These are phyloP conservation scores for Ophiobolus disseminans DNA, from an alignment of 2,329 filamentous ascomycete species.

Conservation along the genomic window DNA sequence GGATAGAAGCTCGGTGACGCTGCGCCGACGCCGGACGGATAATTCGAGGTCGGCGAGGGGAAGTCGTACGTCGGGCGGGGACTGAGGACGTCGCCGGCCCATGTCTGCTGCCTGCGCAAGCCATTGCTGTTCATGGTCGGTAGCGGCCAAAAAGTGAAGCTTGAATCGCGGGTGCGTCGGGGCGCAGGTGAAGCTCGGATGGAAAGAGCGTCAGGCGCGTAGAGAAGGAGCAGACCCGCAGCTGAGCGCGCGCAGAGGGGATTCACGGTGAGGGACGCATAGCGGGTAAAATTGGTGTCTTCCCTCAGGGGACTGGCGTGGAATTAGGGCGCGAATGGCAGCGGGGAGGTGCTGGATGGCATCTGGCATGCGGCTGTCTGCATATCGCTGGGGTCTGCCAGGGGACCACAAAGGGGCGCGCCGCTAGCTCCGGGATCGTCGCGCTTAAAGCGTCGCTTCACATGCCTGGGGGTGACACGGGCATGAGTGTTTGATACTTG, in stretches of 20 bases:
- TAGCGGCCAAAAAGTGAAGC: constrained; percentile 8
- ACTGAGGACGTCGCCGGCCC: constrained; percentile 39
- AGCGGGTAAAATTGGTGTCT: constrained; percentile 16
- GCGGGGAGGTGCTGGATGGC: constrained; percentile 9
- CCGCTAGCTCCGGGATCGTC: constrained; percentile 11
- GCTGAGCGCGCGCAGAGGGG: constrained; percentile 29
- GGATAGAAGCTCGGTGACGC: constrained; percentile 45
- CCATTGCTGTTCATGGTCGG: constrained; percentile 42
- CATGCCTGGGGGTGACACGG: no score
- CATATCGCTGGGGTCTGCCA: constrained; percentile 11
- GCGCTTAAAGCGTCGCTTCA: background rate
- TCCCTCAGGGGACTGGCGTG: constrained; percentile 19
- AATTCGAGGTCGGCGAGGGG: constrained; percentile 48
- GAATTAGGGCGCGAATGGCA: background rate
- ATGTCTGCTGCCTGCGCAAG: constrained; percentile 46
- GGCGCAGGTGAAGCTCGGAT: constrained; percentile 28
- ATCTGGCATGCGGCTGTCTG: constrained; percentile 6
- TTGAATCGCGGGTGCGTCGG: constrained; percentile 22
- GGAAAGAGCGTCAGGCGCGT: constrained; percentile 30
- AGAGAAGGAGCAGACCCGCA: constrained; percentile 33
- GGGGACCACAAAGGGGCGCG: constrained; percentile 5
- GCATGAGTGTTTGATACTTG: no score
- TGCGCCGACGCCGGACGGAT: constrained; percentile 42
- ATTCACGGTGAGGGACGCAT: constrained; percentile 42
- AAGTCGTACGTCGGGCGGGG: constrained; percentile 45